Base-by-base conservation (phyloP, 2,329 filamentous ascomycete species). In the Myriosclerotinia curreyana region DNA sequence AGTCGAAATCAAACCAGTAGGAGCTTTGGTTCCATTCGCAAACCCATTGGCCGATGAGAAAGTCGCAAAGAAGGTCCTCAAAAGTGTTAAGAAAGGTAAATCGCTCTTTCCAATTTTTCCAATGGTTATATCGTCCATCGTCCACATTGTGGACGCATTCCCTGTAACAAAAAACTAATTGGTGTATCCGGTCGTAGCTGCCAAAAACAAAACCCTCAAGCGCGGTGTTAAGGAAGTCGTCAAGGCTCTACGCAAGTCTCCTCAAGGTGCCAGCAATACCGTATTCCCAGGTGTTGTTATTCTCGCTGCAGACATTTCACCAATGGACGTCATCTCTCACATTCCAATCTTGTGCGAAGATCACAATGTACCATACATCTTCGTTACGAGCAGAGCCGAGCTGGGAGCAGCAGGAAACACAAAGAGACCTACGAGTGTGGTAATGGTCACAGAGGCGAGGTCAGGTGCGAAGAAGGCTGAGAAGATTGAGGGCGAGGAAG, bases 221-320 rank as follows among this genome's bases (percentile, higher is more conserved):
- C 93, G 95, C 75, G 95, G 95, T 75, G 95, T 99, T 70, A 99
- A 99, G 80, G 95, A 99, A 81, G 94, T 96, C 75, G 93, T 98
- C 81, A 99, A 99, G 82, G 90, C 93, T 42, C 90, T 99, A 72
- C 92, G 95, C 81, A 98, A 98, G 82, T 94, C 92, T 17, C 83
- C 90, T 65, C 78, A 86, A 71, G 84, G 87, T 64, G 84, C 86
- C n/a, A 83, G 86, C 66, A 83, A 85, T 69, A 81, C 85, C 74
- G 81, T 84, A 60, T 77, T 83, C 62, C 87, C 90, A 52, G 84
- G 87, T 70, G 84, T 99, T 70, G 92, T 97, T 73, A 83, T 99
- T 76, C 91, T 99, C 71, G 95, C 95, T 44, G 95, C 91, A 72
- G 95, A 99, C 79, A 98, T 99, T 81, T 96, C 91, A 61, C 95